These are phyloP conservation scores for Gloeopeniophorella convolvens DNA, from an alignment of 768 basidiomycete genomes.

Conservation along the genomic window DNA sequence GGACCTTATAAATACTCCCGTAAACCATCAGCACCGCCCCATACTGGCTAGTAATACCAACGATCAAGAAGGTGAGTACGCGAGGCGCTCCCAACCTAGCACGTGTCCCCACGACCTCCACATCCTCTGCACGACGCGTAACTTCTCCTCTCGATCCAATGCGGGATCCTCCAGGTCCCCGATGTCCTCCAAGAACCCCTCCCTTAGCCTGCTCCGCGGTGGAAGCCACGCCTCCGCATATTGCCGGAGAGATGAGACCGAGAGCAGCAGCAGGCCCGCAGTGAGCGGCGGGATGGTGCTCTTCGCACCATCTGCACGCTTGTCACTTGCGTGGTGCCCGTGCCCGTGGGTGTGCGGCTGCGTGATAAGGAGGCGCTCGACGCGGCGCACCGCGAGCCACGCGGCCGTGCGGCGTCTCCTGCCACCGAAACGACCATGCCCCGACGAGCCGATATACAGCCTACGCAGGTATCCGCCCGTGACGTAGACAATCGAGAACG, in stretches of 20 bases:
- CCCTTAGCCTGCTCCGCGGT: constrained; percentile 50
- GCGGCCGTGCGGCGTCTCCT: constrained; percentile 43
- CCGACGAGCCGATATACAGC: constrained; percentile 45
- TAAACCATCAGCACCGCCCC: too few relatives aligned
- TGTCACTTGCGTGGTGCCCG: constrained; percentile 9
- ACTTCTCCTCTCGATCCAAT: constrained; percentile 63
- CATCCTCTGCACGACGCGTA: constrained; percentile 76
- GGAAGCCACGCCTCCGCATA: constrained; percentile 59
- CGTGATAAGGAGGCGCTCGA: constrained; percentile 61
- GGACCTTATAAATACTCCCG: too few relatives aligned
- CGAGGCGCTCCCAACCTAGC: constrained; percentile 51
- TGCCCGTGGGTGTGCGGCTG: constrained; percentile 32
- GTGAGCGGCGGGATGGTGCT: constrained; percentile 48
- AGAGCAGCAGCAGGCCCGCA: constrained; percentile 67
- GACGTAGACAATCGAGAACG: constrained; percentile 72
- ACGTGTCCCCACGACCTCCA: constrained; percentile 78
- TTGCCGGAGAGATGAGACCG: constrained; percentile 56
- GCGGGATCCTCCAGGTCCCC: constrained; percentile 71
- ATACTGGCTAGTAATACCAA: too few relatives aligned
- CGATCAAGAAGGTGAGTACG: too few relatives aligned
- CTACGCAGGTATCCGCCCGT: constrained; percentile 45
- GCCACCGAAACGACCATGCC: constrained; percentile 53
- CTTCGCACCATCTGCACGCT: constrained; percentile 18
- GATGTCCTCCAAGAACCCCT: constrained; percentile 83
- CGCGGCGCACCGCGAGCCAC: constrained; percentile 71